phyloP scores from a whole-genome alignment of 2,329 filamentous ascomycete species.

The Cladophialophora yegresii region DNA sequence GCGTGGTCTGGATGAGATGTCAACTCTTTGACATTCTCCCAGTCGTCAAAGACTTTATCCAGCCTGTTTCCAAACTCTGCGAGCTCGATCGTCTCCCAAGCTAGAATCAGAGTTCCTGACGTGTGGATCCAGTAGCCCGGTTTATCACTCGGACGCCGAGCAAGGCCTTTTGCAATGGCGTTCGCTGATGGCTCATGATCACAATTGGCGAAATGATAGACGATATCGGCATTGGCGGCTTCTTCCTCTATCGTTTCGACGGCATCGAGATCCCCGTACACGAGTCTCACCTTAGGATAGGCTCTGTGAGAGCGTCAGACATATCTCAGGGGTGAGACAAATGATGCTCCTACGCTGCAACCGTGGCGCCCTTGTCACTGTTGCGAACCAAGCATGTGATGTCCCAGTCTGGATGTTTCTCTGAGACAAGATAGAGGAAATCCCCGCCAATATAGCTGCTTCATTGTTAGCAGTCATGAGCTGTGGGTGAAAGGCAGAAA shows the following conservation, averaged over 20 bases:
- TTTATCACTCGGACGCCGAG: constrained; percentile 33
- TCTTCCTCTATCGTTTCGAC: constrained; percentile 46
- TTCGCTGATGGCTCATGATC: constrained; percentile 48
- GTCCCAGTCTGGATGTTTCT: constrained; percentile 53
- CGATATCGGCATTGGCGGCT: constrained; percentile 51
- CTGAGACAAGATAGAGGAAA: constrained; percentile 49
- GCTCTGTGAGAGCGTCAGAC: constrained; percentile 20
- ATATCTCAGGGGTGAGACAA: neutral
- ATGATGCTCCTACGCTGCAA: constrained; percentile 37
- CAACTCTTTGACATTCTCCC: constrained; percentile 48
- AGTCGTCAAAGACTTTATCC: constrained; percentile 51
- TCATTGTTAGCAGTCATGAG: neutral
- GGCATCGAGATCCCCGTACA: constrained; percentile 48
- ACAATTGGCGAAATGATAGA: constrained; percentile 45
- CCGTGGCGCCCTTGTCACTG: constrained; percentile 46
- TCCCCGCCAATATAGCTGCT: constrained; percentile 56
- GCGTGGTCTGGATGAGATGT: constrained; percentile 46
- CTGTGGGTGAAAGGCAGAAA: neutral
- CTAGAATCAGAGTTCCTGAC: constrained; percentile 49
- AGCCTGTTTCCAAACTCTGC: constrained; percentile 46
- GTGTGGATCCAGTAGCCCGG: constrained; percentile 50
- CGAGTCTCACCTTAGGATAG: constrained; percentile 47
- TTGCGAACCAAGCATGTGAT: constrained; percentile 49
- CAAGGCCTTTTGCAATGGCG: constrained; percentile 47
- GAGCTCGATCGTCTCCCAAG: constrained; percentile 46